These are phyloP conservation scores for Diplocarpon rosae DNA, from an alignment of 2,329 filamentous ascomycete genomes.

Conservation along the genomic window DNA sequence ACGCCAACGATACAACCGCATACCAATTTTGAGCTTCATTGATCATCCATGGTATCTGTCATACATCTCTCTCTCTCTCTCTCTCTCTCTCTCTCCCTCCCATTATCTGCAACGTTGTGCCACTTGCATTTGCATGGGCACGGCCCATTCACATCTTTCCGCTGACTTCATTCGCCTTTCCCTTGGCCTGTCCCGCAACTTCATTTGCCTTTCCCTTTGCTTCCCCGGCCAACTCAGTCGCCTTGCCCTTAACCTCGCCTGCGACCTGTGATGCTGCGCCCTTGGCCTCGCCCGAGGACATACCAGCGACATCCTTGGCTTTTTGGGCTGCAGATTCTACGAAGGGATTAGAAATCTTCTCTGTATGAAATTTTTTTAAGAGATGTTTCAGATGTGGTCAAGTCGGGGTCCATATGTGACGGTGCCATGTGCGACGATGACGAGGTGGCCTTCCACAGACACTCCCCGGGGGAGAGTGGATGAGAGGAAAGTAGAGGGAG, in stretches of 20 bases:
- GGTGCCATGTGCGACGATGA: too few relatives aligned
- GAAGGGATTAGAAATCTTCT: neutral
- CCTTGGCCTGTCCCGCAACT: constrained; percentile 31
- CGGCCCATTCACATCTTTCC: constrained; percentile 24
- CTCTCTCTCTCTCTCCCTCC: neutral
- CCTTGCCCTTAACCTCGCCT: constrained; percentile 36
- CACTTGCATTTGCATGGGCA: neutral
- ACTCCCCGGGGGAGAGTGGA: neutral
- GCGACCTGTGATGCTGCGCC: constrained; percentile 33
- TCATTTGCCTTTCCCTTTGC: constrained; percentile 29
- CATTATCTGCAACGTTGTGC: neutral
- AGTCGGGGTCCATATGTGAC: too few relatives aligned
- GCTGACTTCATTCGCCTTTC: constrained; percentile 29
- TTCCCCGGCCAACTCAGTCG: constrained; percentile 29
- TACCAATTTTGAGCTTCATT: neutral
- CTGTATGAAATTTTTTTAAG: neutral
- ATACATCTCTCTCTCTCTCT: neutral
- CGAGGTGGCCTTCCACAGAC: neutral
- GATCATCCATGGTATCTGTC: neutral
- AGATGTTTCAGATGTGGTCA: neutral
- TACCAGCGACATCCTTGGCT: constrained; percentile 35
- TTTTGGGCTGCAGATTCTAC: constrained; percentile 34
- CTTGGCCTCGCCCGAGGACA: constrained; percentile 32
- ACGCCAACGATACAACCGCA: too few relatives aligned
- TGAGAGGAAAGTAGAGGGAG: neutral